A percentile compares a stretch with the other conserved stretches of the same genome.
These are phyloP conservation scores for Juncus effusus DNA, from an alignment of 176 grass and related monocot species.

Conservation along the genomic window DNA sequence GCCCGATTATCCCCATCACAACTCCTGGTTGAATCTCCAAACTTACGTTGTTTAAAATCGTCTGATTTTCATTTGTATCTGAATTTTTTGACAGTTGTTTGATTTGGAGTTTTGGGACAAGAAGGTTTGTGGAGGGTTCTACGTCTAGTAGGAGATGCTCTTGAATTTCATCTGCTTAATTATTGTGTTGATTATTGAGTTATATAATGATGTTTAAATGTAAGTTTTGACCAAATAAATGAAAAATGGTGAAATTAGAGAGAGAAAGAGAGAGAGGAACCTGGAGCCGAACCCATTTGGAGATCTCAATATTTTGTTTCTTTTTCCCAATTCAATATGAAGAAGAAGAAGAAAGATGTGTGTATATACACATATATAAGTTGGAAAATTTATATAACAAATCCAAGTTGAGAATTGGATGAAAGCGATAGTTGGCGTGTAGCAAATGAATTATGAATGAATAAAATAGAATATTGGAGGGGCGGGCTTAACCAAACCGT, in stretches of 20 bases:
- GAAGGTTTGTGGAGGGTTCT: background rate
- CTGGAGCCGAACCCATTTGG: constrained; percentile 29
- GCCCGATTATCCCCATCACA: constrained; percentile 79
- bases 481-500: too few species aligned
- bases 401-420: too few species aligned
- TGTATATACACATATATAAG: background rate
- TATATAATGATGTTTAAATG: background rate
- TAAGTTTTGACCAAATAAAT: background rate
- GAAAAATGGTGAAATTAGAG: background rate
- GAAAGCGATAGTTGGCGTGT: too few species aligned
- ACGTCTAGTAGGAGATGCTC: constrained; percentile 68
- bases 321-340: background rate
- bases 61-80: constrained; percentile 43
- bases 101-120: constrained; percentile 52
- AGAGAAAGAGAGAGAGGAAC: background rate
- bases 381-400: background rate
- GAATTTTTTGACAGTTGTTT: constrained; percentile 45
- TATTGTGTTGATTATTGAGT: background rate
- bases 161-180: constrained; percentile 37
- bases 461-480: too few species aligned
- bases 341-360: background rate
- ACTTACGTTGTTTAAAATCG: constrained; percentile 56
- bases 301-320: background rate
- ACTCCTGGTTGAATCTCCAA: constrained; percentile 68
- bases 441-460: too few species aligned